Percentiles rank a stretch among this genome's conserved stretches.
Evolutionary conservation across 2,329 filamentous ascomycete genomes (phyloP).

Genomic region (Lecanicillium sp.): DNA sequence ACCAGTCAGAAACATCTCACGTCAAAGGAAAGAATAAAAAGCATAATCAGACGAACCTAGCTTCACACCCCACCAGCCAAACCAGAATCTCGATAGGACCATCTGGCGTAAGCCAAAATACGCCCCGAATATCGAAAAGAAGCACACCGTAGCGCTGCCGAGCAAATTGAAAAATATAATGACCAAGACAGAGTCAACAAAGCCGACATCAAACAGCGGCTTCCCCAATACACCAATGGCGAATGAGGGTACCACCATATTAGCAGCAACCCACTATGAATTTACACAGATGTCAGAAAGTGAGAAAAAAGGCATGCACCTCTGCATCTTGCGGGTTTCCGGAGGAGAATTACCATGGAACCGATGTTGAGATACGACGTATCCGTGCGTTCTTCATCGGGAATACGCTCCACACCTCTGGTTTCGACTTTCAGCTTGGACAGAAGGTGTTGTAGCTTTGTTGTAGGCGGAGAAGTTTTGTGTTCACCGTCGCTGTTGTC

Average conservation of each 20-base stretch:
- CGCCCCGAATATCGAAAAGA: conserved; percentile 69
- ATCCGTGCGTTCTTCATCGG: conserved; percentile 60
- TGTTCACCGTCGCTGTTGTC: conserved; percentile 1
- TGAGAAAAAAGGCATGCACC: conserved; percentile 18
- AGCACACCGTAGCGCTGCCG: conserved; percentile 59
- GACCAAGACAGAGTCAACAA: conserved; percentile 60
- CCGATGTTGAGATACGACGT: conserved; percentile 58
- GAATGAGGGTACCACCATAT: conserved; percentile 70
- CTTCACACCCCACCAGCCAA: conserved; percentile 61
- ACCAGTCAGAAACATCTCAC: background rate
- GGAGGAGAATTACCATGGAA: conserved; percentile 70
- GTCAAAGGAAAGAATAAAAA: too few relatives aligned
- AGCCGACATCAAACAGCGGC: conserved; percentile 58
- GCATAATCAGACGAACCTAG: conserved; percentile 48
- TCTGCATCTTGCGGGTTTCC: too few relatives aligned
- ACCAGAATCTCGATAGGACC: conserved; percentile 66
- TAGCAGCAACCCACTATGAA: conserved; percentile 60
- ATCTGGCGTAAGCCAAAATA: conserved; percentile 67
- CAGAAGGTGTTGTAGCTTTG: too few relatives aligned
- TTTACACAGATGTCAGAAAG: background rate
- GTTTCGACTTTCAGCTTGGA: conserved; percentile 62
- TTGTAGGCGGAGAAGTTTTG: background rate
- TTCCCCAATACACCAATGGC: conserved; percentile 61
- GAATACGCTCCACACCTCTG: conserved; percentile 68
- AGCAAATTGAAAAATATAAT: conserved; percentile 68